These are phyloP conservation scores for Parafenestella ontariensis DNA, from an alignment of 2,329 filamentous ascomycete genomes.

Conservation along the genomic window DNA sequence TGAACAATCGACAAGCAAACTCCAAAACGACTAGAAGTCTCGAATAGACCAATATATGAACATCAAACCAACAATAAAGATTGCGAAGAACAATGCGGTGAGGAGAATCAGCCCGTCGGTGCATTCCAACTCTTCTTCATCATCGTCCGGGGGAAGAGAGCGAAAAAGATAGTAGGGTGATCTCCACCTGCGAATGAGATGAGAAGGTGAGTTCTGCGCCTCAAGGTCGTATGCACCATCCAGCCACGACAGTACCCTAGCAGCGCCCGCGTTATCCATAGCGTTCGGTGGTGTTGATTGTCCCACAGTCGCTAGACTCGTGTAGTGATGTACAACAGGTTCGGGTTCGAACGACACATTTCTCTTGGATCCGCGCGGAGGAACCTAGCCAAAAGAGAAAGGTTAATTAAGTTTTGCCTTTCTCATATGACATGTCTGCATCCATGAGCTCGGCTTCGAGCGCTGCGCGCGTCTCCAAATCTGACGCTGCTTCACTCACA, in stretches of 20 bases:
- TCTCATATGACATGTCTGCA: constrained; percentile 36
- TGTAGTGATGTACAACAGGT: neutral
- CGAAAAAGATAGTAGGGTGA: neutral
- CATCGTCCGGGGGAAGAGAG: neutral
- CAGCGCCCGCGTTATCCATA: constrained; percentile 4
- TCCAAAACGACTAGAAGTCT: neutral
- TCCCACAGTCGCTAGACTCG: neutral
- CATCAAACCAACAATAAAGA: neutral
- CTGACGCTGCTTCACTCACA: constrained; percentile 7
- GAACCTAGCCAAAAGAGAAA: constrained; percentile 1
- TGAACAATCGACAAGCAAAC: neutral
- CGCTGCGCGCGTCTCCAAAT: constrained; percentile 34
- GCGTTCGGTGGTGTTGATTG: neutral
- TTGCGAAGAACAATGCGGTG: neutral
- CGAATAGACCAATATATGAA: neutral
- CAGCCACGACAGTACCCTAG: neutral
- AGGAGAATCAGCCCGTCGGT: neutral
- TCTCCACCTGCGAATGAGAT: neutral
- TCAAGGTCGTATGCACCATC: constrained; percentile 7
- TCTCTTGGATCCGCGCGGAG: neutral
- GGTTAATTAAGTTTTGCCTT: constrained; percentile 32
- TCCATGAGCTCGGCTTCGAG: constrained; percentile 44
- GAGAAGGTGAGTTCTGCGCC: constrained; percentile 4
- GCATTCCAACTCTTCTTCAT: neutral
- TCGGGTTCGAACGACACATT: neutral